These are phyloP conservation scores for Fraxinus anomala DNA, from an alignment of 257 asterid species.

Conservation along the genomic window DNA sequence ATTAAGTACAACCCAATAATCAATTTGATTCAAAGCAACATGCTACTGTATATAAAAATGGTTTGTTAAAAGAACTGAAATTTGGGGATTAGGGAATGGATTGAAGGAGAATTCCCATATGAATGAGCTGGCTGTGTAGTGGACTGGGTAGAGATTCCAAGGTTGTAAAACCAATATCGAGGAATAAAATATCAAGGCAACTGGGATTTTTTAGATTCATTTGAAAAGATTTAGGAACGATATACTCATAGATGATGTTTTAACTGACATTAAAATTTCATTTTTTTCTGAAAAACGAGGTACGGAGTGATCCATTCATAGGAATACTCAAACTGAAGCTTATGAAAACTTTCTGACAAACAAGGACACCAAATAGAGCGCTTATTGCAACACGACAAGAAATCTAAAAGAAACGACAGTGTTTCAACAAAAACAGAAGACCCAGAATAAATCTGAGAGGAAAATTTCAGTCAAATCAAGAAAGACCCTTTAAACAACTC, in stretches of 20 bases:
- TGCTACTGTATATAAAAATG: not conserved
- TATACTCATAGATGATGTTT: not conserved
- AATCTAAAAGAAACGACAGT: slow-evolving; percentile 25
- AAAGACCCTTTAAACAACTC: slow-evolving; percentile 3
- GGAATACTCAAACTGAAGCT: slow-evolving; percentile 17
- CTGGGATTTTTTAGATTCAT: slow-evolving; percentile 33
- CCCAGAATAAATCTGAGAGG: not conserved
- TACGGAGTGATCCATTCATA: slow-evolving; percentile 19
- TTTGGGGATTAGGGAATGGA: slow-evolving; percentile 38
- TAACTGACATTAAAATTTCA: slow-evolving; percentile 1
- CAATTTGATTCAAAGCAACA: not conserved
- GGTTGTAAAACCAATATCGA: slow-evolving; percentile 28
- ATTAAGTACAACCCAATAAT: not conserved
- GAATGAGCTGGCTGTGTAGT: slow-evolving; percentile 46
- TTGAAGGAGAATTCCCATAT: not conserved
- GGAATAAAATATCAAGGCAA: slow-evolving; percentile 27
- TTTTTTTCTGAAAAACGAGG: slow-evolving; percentile 35
- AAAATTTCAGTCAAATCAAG: not conserved
- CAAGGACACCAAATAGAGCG: slow-evolving; percentile 5
- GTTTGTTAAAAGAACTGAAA: not conserved
- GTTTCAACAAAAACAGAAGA: not conserved
- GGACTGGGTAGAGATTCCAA: slow-evolving; percentile 43
- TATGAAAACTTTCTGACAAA: slow-evolving; percentile 21
- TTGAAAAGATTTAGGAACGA: slow-evolving; percentile 21
- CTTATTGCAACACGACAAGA: slow-evolving; percentile 22